Conservation (phyloP, 202 grass and related monocot genomes). For the Zizania palustris region DNA sequence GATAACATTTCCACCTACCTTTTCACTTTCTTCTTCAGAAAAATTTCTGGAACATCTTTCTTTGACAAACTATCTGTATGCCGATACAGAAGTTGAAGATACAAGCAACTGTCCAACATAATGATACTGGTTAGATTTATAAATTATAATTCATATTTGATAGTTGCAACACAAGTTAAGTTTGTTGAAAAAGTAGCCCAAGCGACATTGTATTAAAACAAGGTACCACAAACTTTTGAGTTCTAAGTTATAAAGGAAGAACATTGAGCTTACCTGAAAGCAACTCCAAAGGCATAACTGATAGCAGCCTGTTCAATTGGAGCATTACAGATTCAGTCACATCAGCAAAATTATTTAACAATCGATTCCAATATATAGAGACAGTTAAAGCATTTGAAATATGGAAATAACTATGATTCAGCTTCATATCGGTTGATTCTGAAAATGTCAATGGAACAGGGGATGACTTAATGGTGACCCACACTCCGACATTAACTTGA, state of each 20-base stretch:
- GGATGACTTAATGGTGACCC: background rate
- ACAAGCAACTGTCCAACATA: slow-evolving; percentile 80
- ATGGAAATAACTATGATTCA: background rate
- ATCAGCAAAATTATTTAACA: slow-evolving; percentile 15
- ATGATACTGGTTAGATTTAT: slow-evolving; percentile 36
- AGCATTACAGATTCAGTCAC: slow-evolving; percentile 40
- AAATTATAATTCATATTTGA: slow-evolving; percentile 13
- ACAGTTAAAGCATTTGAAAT: background rate
- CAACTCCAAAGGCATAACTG: slow-evolving; percentile 84
- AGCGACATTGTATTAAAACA: slow-evolving; percentile 14
- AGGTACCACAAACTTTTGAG: background rate
- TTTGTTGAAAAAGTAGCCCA: slow-evolving; percentile 8
- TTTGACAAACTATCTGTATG: slow-evolving; percentile 75
- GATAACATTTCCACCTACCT: slow-evolving; percentile 52
- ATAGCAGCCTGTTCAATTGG: slow-evolving; percentile 67
- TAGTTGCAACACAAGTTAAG: slow-evolving; percentile 13
- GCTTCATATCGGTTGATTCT: slow-evolving; percentile 7
- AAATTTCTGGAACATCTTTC: slow-evolving; percentile 72
- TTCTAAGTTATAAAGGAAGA: slow-evolving; percentile 14
- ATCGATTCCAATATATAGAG: slow-evolving; percentile 13
- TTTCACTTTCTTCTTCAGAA: slow-evolving; percentile 82
- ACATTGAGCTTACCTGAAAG: slow-evolving; percentile 72
- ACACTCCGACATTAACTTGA: background rate
- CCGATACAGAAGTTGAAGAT: slow-evolving; percentile 91
- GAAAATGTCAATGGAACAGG: slow-evolving; percentile 2